Conservation (phyloP, 345 rosid species). For the Anacardium occidentale region DNA sequence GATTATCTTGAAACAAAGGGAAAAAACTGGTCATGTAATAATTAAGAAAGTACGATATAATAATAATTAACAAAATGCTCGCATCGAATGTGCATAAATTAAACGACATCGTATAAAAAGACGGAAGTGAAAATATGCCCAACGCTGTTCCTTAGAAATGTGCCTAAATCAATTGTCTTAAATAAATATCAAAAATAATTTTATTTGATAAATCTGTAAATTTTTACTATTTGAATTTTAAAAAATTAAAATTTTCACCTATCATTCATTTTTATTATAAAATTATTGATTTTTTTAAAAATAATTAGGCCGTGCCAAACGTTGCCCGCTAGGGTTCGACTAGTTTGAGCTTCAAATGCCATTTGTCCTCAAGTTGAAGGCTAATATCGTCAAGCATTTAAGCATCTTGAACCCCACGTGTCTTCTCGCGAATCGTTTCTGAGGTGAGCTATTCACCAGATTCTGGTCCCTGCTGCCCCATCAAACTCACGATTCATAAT, state of each 20-base stretch:
- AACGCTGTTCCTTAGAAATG: too few relatives aligned
- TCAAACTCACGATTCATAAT: neutral
- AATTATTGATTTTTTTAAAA: too few relatives aligned
- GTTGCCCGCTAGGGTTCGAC: too few relatives aligned
- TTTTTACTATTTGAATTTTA: too few relatives aligned
- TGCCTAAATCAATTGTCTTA: too few relatives aligned
- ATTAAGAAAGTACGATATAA: neutral
- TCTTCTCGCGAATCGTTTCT: slow-evolving; percentile 16
- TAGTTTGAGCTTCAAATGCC: neutral
- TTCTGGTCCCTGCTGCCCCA: neutral
- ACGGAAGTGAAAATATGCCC: too few relatives aligned
- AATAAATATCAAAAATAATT: too few relatives aligned
- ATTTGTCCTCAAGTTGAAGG: neutral
- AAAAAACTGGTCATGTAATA: neutral
- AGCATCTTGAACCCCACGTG: slow-evolving; percentile 21
- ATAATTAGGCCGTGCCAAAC: too few relatives aligned
- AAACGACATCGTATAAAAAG: too few relatives aligned
- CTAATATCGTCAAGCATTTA: neutral
- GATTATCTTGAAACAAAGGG: neutral
- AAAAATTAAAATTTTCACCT: too few relatives aligned
- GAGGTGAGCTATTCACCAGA: slow-evolving; percentile 27
- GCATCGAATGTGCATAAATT: neutral
- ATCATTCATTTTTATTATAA: too few relatives aligned
- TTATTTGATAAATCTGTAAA: too few relatives aligned
- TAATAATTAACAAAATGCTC: neutral